These are phyloP conservation scores for Phytophthora parvispora DNA, from an alignment of 352 stramenopile genomes.

Conservation along the genomic window DNA sequence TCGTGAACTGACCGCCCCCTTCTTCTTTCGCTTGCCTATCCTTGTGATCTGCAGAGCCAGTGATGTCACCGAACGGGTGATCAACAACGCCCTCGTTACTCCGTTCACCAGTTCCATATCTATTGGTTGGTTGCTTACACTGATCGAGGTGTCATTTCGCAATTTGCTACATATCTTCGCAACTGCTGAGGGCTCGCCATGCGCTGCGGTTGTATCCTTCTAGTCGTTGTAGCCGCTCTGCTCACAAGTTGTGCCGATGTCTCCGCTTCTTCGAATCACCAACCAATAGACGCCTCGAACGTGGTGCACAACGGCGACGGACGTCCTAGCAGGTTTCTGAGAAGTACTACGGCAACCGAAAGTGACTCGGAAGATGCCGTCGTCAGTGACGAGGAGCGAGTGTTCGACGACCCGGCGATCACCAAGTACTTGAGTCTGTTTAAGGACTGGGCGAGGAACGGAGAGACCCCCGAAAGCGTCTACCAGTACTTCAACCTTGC, in stretches of 20 bases:
- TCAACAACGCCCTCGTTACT: too few species aligned
- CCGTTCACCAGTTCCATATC: too few species aligned
- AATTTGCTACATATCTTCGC: background rate
- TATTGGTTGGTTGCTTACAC: too few species aligned
- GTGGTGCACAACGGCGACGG: background rate
- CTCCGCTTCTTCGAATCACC: background rate
- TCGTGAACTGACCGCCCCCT: background rate
- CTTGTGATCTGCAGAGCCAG: background rate
- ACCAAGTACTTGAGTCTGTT: background rate
- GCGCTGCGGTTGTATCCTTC: background rate
- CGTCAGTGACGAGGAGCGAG: background rate
- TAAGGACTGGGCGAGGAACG: background rate
- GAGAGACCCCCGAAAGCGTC: background rate
- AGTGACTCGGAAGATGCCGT: background rate
- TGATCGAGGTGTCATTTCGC: too few species aligned
- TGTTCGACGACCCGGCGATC: background rate
- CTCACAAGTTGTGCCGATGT: background rate
- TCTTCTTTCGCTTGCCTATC: background rate
- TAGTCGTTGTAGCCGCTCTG: background rate
- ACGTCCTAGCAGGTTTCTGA: background rate
- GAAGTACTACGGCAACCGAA: background rate
- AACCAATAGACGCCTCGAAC: background rate
- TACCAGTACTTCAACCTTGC: background rate
- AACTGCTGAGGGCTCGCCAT: background rate
- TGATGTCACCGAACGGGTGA: background rate